Evolutionary conservation across 257 asterid genomes (phyloP).

Genomic region (Solanum virginianum): DNA sequence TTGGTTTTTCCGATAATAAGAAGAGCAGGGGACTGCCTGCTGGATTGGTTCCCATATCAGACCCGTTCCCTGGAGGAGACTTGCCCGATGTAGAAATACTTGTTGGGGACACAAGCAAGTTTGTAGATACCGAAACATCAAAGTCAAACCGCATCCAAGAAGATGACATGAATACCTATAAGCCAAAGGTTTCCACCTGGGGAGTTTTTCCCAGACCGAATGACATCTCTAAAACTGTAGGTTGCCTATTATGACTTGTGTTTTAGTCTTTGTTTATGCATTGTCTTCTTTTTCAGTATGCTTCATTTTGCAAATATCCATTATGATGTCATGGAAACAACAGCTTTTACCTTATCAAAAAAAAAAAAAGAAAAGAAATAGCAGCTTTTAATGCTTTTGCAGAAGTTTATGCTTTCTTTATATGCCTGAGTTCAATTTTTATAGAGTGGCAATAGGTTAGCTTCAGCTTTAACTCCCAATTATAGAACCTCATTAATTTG

Average conservation of each 20-base stretch:
- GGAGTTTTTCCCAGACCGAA: constrained; percentile 91
- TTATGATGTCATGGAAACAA: neutral
- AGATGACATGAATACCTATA: constrained; percentile 40
- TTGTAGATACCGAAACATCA: constrained; percentile 25
- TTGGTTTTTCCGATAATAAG: constrained; percentile 73
- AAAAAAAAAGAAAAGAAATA: too few relatives aligned
- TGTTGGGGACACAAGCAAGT: constrained; percentile 64
- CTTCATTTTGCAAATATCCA: neutral
- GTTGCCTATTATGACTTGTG: constrained; percentile 3
- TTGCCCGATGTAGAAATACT: constrained; percentile 75
- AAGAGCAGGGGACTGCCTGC: constrained; percentile 59
- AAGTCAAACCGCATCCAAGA: constrained; percentile 11
- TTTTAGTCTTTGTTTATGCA: neutral
- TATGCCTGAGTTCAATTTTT: neutral
- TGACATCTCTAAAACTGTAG: constrained; percentile 73
- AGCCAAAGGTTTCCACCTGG: constrained; percentile 97
- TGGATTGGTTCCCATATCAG: constrained; percentile 54
- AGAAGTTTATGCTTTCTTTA: neutral
- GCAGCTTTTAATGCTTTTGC: neutral
- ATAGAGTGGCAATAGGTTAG: neutral
- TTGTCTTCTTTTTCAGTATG: neutral
- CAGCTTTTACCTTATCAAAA: neutral
- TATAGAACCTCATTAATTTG: neutral
- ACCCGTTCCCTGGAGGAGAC: constrained; percentile 47
- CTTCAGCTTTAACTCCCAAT: neutral